These are phyloP conservation scores for Xylariaceae sp. DNA, from an alignment of 2,329 filamentous ascomycete species.

Conservation along the genomic window DNA sequence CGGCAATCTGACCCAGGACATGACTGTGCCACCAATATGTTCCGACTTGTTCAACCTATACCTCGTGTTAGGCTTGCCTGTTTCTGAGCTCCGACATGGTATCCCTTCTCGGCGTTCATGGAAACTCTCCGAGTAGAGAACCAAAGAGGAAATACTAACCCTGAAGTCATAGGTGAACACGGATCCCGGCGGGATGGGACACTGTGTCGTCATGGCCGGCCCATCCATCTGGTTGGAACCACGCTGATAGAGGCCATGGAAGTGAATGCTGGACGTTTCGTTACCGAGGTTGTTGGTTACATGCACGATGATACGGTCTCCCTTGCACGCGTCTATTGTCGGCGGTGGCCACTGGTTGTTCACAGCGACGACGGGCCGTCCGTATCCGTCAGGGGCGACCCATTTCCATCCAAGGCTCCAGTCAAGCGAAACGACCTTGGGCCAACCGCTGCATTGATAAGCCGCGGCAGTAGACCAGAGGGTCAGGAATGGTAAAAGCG, in stretches of 20 bases:
- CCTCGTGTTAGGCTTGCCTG: background rate
- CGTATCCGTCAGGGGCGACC: slow-evolving; percentile 12
- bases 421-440: slow-evolving; percentile 9
- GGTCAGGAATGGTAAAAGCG: slow-evolving; percentile 5
- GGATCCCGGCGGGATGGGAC: slow-evolving; percentile 12
- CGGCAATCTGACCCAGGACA: slow-evolving; percentile 14
- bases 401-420: slow-evolving; percentile 18
- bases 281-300: slow-evolving; percentile 14
- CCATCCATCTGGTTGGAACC: slow-evolving; percentile 16
- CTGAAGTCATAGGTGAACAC: slow-evolving; percentile 13
- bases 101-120: background rate
- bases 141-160: slow-evolving; percentile 1
- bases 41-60: slow-evolving; percentile 12
- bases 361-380: slow-evolving; percentile 14
- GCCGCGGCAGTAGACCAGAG: slow-evolving; percentile 5
- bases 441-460: slow-evolving; percentile 2
- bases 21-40: slow-evolving; percentile 18
- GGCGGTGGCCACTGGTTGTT: slow-evolving; percentile 14
- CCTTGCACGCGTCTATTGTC: slow-evolving; percentile 12
- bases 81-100: background rate
- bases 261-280: slow-evolving; percentile 13
- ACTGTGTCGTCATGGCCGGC: slow-evolving; percentile 11
- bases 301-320: slow-evolving; percentile 10
- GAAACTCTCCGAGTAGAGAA: background rate
- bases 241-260: slow-evolving; percentile 11